Conservation (phyloP, 495 filamentous ascomycete species). For the Coniosporium apollinis region DNA sequence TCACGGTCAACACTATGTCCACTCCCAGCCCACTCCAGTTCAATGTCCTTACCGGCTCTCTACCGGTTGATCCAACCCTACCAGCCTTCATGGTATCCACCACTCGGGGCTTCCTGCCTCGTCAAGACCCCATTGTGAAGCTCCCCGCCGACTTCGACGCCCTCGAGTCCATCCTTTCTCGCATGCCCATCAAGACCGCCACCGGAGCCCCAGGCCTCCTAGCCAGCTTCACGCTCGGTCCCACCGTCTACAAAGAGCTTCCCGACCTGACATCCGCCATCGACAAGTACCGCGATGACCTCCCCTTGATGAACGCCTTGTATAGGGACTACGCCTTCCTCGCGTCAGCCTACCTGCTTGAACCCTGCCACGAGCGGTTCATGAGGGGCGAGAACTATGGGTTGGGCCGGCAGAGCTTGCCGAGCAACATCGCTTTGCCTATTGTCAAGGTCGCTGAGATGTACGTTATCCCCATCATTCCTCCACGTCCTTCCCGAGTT, state of each 20-base stretch:
- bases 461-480: conserved; percentile 33
- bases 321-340: conserved; percentile 86
- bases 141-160: conserved; percentile 53
- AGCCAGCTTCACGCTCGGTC: conserved; percentile 51
- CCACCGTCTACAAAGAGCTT: conserved; percentile 44
- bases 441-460: conserved; percentile 63
- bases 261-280: conserved; percentile 58
- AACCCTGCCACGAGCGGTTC: conserved; percentile 74
- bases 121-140: conserved; percentile 38
- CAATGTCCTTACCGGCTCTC: not conserved
- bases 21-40: too few species aligned
- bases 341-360: conserved; percentile 75
- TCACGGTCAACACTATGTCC: too few species aligned
- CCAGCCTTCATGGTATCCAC: conserved; percentile 66
- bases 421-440: conserved; percentile 50
- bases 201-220: conserved; percentile 61
- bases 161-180: conserved; percentile 50
- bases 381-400: conserved; percentile 54
- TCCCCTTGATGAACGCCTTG: conserved; percentile 61
- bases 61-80: not conserved
- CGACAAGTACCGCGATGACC: conserved; percentile 50
- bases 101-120: conserved; percentile 60
- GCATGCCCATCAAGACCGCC: conserved; percentile 55
- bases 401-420: conserved; percentile 52
- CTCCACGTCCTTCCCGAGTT: not conserved